Evolutionary conservation across 2,329 filamentous ascomycete genomes (phyloP).

Genomic region (Raffaelea arxii): DNA sequence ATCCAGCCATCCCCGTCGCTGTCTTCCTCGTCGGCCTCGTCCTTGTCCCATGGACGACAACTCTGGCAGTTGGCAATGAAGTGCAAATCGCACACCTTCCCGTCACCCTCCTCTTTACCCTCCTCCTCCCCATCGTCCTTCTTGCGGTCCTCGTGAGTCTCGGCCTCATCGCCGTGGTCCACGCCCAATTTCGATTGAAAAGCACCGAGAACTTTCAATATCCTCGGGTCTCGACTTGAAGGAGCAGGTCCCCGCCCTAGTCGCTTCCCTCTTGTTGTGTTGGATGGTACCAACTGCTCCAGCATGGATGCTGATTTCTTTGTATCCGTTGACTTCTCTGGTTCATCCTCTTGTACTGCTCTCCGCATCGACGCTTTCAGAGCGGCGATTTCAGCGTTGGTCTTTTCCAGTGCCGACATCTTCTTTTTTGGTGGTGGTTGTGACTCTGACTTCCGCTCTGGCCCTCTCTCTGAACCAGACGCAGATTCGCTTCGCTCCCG

Average conservation of each 20-base stretch:
- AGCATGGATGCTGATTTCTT: constrained; percentile 55
- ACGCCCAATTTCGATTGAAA: constrained; percentile 69
- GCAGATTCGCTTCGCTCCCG: constrained; percentile 11
- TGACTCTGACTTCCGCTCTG: constrained; percentile 21
- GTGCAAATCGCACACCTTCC: constrained; percentile 78
- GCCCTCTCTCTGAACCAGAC: constrained; percentile 15
- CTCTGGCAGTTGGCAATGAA: constrained; percentile 95
- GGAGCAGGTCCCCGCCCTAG: constrained; percentile 34
- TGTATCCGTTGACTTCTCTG: constrained; percentile 31
- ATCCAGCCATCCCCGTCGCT: constrained; percentile 70
- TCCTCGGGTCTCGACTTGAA: constrained; percentile 50
- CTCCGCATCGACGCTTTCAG: constrained; percentile 76
- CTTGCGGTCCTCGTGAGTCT: background rate
- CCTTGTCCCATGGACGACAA: constrained; percentile 68
- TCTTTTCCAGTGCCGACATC: constrained; percentile 52
- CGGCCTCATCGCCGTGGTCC: background rate
- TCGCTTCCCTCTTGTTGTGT: constrained; percentile 59
- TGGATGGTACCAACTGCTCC: constrained; percentile 65
- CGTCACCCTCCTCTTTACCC: constrained; percentile 21
- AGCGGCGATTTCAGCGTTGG: constrained; percentile 72
- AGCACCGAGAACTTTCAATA: constrained; percentile 62
- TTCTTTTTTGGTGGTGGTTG: constrained; percentile 12
- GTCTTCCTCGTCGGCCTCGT: constrained; percentile 30
- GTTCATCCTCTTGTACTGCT: constrained; percentile 36
- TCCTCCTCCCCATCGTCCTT: background rate